These are phyloP conservation scores for Adansonia madagascariensis DNA, from an alignment of 441 rosid species.

Conservation along the genomic window DNA sequence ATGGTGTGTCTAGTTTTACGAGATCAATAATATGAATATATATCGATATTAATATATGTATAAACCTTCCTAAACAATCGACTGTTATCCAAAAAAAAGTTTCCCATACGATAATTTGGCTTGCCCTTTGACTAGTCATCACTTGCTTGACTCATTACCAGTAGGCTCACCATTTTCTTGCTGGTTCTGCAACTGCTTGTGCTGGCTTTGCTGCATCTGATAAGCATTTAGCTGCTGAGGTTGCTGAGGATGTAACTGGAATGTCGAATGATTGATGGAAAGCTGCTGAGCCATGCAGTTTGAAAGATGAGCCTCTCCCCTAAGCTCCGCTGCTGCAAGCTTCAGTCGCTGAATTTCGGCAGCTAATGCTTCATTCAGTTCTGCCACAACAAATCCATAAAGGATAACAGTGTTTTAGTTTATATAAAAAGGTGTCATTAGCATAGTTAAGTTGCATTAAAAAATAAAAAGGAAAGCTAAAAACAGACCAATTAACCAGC, in stretches of 20 bases:
- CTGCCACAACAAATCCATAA: constrained; percentile 35
- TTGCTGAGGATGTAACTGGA: constrained; percentile 29
- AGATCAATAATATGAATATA: background rate
- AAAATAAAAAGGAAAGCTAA: background rate
- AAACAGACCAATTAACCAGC: background rate
- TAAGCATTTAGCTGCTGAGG: constrained; percentile 23
- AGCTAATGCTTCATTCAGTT: constrained; percentile 54
- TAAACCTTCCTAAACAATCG: background rate
- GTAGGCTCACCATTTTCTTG: constrained; percentile 30
- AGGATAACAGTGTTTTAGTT: background rate
- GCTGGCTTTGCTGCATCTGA: constrained; percentile 23
- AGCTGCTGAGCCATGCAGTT: constrained; percentile 41
- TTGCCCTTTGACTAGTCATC: background rate
- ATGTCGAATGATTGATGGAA: constrained; percentile 35
- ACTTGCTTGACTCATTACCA: background rate
- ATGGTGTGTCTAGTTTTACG: constrained; percentile 2
- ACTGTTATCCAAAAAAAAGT: background rate
- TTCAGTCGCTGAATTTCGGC: constrained; percentile 53
- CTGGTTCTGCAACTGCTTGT: constrained; percentile 17
- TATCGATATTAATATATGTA: background rate
- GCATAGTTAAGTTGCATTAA: background rate
- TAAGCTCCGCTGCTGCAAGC: constrained; percentile 34
- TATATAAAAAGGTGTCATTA: background rate
- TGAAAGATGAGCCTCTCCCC: constrained; percentile 38
- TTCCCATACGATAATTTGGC: background rate